Base-by-base conservation (phyloP, 345 rosid genomes). In the Camelina sativa region DNA sequence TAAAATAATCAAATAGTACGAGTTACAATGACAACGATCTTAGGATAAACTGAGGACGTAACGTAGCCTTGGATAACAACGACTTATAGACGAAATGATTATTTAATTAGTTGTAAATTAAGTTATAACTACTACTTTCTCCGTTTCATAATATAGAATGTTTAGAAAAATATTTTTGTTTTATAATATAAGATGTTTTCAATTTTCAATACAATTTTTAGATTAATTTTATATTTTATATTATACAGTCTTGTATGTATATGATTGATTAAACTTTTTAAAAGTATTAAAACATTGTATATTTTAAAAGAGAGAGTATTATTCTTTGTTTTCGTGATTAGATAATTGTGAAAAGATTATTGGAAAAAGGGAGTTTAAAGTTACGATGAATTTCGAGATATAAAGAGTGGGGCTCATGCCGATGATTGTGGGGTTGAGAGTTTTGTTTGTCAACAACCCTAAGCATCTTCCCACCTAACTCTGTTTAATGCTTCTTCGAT, bases 391-490 rank as follows among this genome's bases (percentile, higher is more conserved):
- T n/a, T 30, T 46, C 19, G 41, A 66, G 54, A 44, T 30, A 20
- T 22, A 10, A 62, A 43, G 69, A 64, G 56, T 30, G 57, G 51
- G 67, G 22, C 74, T 20, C 56, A 53, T 68, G 69, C 63, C 56
- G 69, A 62, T 53, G 46, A 32, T 22, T 43, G 51, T 54, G 46
- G 55, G 67, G 67, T 50, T 25, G 46, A 11, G n/a, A 37, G 32
- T 58, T 32, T 28, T 32, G 16, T 60, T 37, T 58, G 47, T 47
- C 66, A 61, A 44, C 40, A 61, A 44, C 48, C 50, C 64, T 69
- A 69, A 75, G 44, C 75, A 76, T 76, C 53, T 23, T 55, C 61
- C 71, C 66, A 76, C 71, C 75, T 9, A 76, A 63, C 60, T 62
- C 4, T 16, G n/a, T 63, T 76, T 62, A 63, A 63, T 76, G 75